Conservation (phyloP, 176 grass and related monocot species). For the Rhynchospora breviuscula region DNA sequence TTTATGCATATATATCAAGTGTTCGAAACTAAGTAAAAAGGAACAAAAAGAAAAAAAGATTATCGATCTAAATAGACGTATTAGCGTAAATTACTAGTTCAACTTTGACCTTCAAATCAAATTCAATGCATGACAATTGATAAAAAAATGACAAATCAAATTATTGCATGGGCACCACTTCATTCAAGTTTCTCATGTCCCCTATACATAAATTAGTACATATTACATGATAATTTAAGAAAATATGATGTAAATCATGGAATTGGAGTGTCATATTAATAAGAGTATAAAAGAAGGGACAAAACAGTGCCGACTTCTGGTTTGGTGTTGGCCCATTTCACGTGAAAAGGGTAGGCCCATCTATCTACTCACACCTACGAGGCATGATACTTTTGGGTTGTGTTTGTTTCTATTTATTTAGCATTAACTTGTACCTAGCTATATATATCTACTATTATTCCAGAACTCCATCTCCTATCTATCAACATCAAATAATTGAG, state of each 20-base stretch:
- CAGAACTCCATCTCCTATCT: too few relatives aligned
- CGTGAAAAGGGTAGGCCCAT: conserved; percentile 23
- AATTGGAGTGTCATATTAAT: background rate
- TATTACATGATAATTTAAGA: background rate
- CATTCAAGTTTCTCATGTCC: background rate
- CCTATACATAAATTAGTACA: background rate
- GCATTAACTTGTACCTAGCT: background rate
- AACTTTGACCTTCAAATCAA: too few relatives aligned
- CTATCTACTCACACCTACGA: background rate
- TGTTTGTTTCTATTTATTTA: conserved; percentile 7
- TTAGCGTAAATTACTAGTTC: background rate
- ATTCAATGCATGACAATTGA: background rate
- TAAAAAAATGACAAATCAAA: background rate
- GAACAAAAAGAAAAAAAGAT: too few relatives aligned
- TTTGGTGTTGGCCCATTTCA: conserved; percentile 16
- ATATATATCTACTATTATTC: background rate
- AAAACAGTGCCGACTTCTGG: conserved; percentile 12
- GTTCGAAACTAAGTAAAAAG: too few relatives aligned
- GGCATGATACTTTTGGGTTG: conserved; percentile 1
- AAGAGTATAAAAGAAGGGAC: background rate
- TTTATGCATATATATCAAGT: too few relatives aligned
- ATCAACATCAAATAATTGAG: background rate
- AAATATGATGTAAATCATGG: background rate
- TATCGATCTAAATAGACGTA: too few relatives aligned
- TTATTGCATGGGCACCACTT: background rate